These are phyloP conservation scores for Wickerhamiella azyma DNA, from an alignment of 805 yeast genomes.

Conservation along the genomic window DNA sequence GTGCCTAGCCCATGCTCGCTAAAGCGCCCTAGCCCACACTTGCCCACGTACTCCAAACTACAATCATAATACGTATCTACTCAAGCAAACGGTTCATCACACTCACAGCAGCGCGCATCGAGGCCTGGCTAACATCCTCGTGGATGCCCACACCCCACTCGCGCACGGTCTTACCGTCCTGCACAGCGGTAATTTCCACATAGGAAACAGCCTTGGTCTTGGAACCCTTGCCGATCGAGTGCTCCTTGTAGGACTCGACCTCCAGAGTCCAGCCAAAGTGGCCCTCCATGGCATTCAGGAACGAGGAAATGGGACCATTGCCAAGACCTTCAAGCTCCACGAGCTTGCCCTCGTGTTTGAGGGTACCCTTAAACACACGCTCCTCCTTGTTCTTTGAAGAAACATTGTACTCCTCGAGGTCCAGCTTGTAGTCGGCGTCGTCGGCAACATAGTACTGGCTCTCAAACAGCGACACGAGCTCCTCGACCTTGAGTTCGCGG, in stretches of 20 bases:
- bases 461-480: conserved; percentile 53
- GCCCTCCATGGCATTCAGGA: conserved; percentile 44
- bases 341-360: conserved; percentile 30
- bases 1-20: too few species aligned
- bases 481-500: conserved; percentile 52
- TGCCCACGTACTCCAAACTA: too few species aligned
- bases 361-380: conserved; percentile 17
- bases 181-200: conserved; percentile 43
- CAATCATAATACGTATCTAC: background rate
- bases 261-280: conserved; percentile 38
- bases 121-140: conserved; percentile 79
- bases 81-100: conserved; percentile 23
- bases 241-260: conserved; percentile 64
- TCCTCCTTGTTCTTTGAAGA: conserved; percentile 33
- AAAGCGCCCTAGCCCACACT: too few species aligned
- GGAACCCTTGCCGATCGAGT: conserved; percentile 64
- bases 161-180: conserved; percentile 28
- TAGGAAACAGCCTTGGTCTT: conserved; percentile 66
- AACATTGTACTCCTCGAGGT: conserved; percentile 33
- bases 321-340: conserved; percentile 45
- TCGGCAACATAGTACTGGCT: conserved; percentile 36
- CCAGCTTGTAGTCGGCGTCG: conserved; percentile 29
- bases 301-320: conserved; percentile 74
- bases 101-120: conserved; percentile 39
- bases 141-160: conserved; percentile 90